phyloP scores from a whole-genome alignment of 305 asterid species.

The Coffea humblotiana region DNA sequence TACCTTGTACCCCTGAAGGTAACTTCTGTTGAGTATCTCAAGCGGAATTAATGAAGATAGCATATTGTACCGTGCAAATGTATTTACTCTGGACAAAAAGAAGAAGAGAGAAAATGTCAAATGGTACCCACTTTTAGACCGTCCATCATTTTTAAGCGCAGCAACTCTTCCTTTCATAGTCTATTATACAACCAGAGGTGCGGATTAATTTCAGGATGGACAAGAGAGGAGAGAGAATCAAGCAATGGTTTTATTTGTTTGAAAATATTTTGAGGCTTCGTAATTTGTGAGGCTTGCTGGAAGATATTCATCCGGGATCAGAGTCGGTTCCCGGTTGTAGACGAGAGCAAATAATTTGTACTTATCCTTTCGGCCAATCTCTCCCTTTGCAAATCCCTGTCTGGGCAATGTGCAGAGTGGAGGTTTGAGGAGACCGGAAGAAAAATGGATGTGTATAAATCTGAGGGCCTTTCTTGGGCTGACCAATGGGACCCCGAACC shows the following conservation, averaged over 20 bases:
- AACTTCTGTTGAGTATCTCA: no score
- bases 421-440: neutral
- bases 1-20: no score
- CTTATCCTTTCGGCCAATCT: neutral
- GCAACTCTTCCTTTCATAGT: neutral
- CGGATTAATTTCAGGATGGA: neutral
- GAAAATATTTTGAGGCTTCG: neutral
- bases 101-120: no score
- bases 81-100: no score
- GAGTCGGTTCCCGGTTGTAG: neutral
- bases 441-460: constrained; percentile 53
- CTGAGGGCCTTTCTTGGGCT: constrained; percentile 82
- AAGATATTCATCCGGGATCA: neutral
- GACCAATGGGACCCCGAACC: constrained; percentile 92
- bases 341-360: neutral
- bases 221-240: neutral
- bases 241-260: neutral
- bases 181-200: neutral
- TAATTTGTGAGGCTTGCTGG: neutral
- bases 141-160: neutral
- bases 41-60: no score
- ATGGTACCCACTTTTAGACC: neutral
- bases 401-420: neutral
- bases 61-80: no score
- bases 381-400: neutral